Evolutionary conservation across 805 yeast species (phyloP), one percentile per base, ranked within the genome.

Genomic region (Candida ascalaphidarum): DNA sequence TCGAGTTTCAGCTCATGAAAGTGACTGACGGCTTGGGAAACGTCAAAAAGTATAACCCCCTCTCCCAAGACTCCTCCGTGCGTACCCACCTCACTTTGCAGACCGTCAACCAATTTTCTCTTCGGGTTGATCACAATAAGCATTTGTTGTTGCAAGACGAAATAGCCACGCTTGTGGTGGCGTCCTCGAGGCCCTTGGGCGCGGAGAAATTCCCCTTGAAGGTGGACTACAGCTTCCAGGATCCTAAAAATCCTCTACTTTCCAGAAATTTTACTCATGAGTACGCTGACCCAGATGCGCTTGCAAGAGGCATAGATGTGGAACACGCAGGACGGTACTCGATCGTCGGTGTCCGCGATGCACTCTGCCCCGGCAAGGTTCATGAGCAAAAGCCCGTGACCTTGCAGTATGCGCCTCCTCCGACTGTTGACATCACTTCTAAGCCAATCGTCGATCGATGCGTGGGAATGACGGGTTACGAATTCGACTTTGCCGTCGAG

Each of bases 391-490:
- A 16, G 16, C 22, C 11, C 9, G 65, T 84, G 1, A 31, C 42
- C n/a, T 37, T 48, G 9, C 71, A 68, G 1, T 19, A 36, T 11
- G 25, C 21, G 11, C 48, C 48, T 2, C 72, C 71, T 3, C 63
- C 68, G 2, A 31, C 27, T 2, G 57, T 67, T 12, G 45, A 46
- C 3, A 62, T 73, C 11, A 25, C 40, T 2, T 74, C 85, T 1
- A 61, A 61, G 10, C 74, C 89, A 3, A 74, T 89, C 3, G 62
- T 74, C 15, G 97, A 89, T 44, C 73, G 80, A 27, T 92, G 99
- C 58, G 81, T 92, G 17, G 98, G 98, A 0, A 84, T 86, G 25
- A 77, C 85, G 7, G 98, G 96, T 0, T 73, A 65, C 40, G 61
- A 61, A 14, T 74, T 86, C 34, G 82, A 78, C 28, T 63, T 88